A percentile compares a stretch with the other conserved stretches of the same genome.
Conservation (phyloP, 768 basidiomycete species). For the Auriscalpium orientale region DNA sequence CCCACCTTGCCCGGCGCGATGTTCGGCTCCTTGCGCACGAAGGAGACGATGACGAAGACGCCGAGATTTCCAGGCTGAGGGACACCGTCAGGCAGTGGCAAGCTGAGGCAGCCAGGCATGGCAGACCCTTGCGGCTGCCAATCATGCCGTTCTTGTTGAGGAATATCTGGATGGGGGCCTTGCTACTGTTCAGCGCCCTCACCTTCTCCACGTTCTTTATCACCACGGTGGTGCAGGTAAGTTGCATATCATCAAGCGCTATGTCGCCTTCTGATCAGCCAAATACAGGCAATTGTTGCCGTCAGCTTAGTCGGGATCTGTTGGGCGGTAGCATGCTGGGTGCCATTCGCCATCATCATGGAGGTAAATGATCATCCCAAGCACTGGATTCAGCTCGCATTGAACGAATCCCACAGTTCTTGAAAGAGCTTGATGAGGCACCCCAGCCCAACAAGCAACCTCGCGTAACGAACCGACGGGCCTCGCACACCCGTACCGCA, state of each 20-base stretch:
- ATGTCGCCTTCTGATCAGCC: no score
- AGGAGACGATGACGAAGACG: conserved; percentile 66
- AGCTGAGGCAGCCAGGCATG: conserved; percentile 70
- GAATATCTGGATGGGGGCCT: conserved; percentile 89
- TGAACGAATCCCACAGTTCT: conserved; percentile 3
- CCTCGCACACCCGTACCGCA: conserved; percentile 45
- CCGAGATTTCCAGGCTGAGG: conserved; percentile 63
- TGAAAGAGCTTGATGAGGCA: conserved; percentile 10
- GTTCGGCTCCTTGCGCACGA: conserved; percentile 66
- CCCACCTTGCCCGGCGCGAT: conserved; percentile 76
- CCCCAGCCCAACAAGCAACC: not conserved
- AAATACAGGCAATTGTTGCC: conserved; percentile 61
- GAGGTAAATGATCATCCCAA: conserved; percentile 43
- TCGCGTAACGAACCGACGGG: conserved; percentile 23
- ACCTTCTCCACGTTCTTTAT: conserved; percentile 87
- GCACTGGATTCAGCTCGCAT: not conserved
- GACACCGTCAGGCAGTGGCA: conserved; percentile 75
- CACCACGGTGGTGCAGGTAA: conserved; percentile 62
- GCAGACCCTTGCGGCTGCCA: conserved; percentile 70
- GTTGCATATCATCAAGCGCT: conserved; percentile 4
- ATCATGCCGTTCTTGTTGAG: conserved; percentile 86
- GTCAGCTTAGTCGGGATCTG: conserved; percentile 86
- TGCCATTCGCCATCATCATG: conserved; percentile 96
- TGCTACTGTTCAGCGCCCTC: conserved; percentile 71
- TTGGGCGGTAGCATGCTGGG: conserved; percentile 98